Evolutionary conservation across 2,329 filamentous ascomycete genomes (phyloP).

Genomic region (Celoporthe dispersa): DNA sequence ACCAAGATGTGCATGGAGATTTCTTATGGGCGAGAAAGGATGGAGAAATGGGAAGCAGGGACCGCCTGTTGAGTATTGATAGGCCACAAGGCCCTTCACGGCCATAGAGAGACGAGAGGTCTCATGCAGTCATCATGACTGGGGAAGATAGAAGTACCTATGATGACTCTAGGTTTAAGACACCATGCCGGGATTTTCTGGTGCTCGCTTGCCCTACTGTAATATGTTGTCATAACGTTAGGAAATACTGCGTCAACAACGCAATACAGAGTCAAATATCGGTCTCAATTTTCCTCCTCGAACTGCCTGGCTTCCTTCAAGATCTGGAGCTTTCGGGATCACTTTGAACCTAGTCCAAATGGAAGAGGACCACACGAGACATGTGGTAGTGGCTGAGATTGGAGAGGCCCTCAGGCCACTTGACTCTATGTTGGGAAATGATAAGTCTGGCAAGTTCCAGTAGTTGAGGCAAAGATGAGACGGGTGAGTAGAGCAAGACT

Average conservation of each 20-base stretch:
- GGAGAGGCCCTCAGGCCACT: neutral
- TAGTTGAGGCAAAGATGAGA: neutral
- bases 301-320: neutral
- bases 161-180: neutral
- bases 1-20: constrained; percentile 14
- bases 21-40: constrained; percentile 16
- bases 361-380: neutral
- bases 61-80: neutral
- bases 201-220: neutral
- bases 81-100: too few species aligned
- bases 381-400: neutral
- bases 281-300: neutral
- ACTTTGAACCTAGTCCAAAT: neutral
- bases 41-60: constrained; percentile 19
- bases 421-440: neutral
- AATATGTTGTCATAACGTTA: neutral
- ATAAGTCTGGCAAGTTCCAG: neutral
- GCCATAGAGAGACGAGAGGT: too few species aligned
- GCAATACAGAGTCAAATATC: neutral
- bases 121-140: too few species aligned
- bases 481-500: neutral
- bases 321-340: neutral
- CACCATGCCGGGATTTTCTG: too few species aligned
- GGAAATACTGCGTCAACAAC: neutral
- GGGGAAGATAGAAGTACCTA: neutral